Evolutionary conservation across 768 basidiomycete genomes (phyloP), one percentile per base, ranked within the genome.

Genomic region (Hypholoma sublateritium): DNA sequence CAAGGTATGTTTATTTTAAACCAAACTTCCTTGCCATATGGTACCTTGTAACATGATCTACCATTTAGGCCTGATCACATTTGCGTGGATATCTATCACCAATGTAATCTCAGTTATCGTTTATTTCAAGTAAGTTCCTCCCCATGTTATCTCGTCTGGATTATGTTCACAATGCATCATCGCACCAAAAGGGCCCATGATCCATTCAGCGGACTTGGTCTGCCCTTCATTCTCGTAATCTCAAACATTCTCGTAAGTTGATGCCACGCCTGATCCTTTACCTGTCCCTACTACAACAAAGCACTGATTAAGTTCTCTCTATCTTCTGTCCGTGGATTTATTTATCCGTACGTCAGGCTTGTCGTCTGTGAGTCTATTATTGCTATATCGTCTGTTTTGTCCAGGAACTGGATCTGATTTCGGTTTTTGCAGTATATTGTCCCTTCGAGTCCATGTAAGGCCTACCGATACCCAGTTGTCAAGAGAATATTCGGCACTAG

Each of bases 211-310:
- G 74, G 71, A 14, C 52, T 72, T 39, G 77, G 74, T 4, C 67
- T 75, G 14, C 74, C 77, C 3, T 65, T 73, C 21, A 66, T 72
- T 25, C 66, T 75, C 19, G 64, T 71, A 19, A 58, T 74, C 17
- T 71, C 74, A 8, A 74, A 76, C 45, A 60, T 76, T 32, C 67
- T 76, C 19, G 74, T 76, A 47, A 62, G 71, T 64, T 9, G 9
- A 32, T 2, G 28, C 28, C 9, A 32, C 28, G 9, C 6, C 28
- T 6, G 28, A 32, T 32, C 9, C 9, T 32, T 32, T 32, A 7
- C 7, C 25, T 28, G 25, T 9, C 28, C 28, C n/a, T n/a, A n/a
- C n/a, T n/a, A n/a, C n/a, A 32, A 32, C 28, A 9, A 32, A 32
- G 28, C 28, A 32, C 28, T 32, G 28, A 32, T 32, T 3, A 32